Conservation (phyloP, 1,284 basidiomycete genomes). For the Melampsora larici-populina region DNA sequence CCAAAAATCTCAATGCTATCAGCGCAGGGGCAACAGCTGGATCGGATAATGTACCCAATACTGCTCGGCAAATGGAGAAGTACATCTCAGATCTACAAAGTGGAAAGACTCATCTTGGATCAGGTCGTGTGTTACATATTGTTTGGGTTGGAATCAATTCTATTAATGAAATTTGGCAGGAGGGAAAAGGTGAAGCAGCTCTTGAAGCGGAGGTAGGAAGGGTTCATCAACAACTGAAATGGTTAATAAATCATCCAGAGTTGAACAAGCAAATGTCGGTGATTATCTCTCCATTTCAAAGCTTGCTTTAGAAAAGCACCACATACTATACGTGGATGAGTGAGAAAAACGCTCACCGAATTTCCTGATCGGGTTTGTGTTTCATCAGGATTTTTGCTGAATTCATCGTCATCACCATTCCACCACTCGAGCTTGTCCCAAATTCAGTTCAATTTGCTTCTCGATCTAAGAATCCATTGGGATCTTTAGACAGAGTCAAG, state of each 20-base stretch:
- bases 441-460: background rate
- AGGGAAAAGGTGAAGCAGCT: background rate
- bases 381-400: background rate
- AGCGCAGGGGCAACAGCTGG: no score
- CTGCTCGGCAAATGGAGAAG: conserved; percentile 13
- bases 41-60: conserved; percentile 18
- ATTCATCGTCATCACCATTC: conserved; percentile 31
- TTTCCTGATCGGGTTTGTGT: no score
- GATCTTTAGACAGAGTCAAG: conserved; percentile 15
- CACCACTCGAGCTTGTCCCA: conserved; percentile 32
- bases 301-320: background rate
- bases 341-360: no score
- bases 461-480: background rate
- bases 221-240: conserved; percentile 10
- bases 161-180: conserved; percentile 33
- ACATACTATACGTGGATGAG: no score
- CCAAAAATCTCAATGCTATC: no score
- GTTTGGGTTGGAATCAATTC: conserved; percentile 40
- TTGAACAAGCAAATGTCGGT: conserved; percentile 15
- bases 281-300: background rate
- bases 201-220: background rate
- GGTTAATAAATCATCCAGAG: background rate
- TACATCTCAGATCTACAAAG: conserved; percentile 27
- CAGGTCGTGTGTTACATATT: conserved; percentile 20
- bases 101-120: conserved; percentile 2